Conservation (phyloP, 805 yeast genomes). For the Starmerella geochares region DNA sequence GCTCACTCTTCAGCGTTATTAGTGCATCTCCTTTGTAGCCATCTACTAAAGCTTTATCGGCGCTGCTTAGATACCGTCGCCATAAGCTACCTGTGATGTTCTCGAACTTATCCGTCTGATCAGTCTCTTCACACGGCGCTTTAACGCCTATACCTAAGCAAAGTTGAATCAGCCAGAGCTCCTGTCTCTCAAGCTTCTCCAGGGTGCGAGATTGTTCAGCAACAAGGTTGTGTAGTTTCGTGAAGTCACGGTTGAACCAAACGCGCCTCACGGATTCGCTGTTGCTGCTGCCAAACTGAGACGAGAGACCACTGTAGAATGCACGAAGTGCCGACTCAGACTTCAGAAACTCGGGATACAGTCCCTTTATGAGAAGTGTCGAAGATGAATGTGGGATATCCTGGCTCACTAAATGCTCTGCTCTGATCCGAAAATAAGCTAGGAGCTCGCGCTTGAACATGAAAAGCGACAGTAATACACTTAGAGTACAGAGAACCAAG, state of each 20-base stretch:
- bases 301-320: slow-evolving; percentile 42
- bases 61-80: slow-evolving; percentile 42
- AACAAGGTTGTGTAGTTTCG: slow-evolving; percentile 32
- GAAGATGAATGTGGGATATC: slow-evolving; percentile 15
- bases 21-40: slow-evolving; percentile 29
- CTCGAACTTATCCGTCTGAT: slow-evolving; percentile 9
- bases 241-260: slow-evolving; percentile 48
- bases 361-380: slow-evolving; percentile 8
- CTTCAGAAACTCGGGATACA: slow-evolving; percentile 37
- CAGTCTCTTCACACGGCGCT: not conserved
- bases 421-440: slow-evolving; percentile 41
- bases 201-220: slow-evolving; percentile 29
- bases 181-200: slow-evolving; percentile 35
- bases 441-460: slow-evolving; percentile 49
- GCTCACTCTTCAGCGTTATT: slow-evolving; percentile 50
- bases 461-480: slow-evolving; percentile 48
- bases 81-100: slow-evolving; percentile 24
- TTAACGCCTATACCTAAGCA: slow-evolving; percentile 23
- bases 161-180: slow-evolving; percentile 34
- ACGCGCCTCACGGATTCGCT: slow-evolving; percentile 46
- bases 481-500: slow-evolving; percentile 46
- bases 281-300: not conserved
- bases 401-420: slow-evolving; percentile 32
- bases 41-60: slow-evolving; percentile 34
- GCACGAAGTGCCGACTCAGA: slow-evolving; percentile 43